phyloP scores from a whole-genome alignment of 352 stramenopile species.

The Phytophthora ohioensis region DNA sequence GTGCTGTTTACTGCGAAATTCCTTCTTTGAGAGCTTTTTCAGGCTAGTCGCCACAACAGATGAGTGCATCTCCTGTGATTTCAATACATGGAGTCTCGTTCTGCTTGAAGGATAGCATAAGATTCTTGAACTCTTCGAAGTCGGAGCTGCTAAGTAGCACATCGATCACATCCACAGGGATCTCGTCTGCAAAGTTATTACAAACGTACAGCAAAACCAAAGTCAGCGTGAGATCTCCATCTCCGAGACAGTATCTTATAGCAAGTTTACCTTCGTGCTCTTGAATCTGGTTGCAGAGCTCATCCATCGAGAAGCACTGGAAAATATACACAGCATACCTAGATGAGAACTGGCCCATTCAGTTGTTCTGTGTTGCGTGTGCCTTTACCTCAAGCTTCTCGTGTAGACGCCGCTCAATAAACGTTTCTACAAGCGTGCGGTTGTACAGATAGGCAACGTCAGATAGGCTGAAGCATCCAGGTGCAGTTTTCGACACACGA shows the following conservation, averaged over 20 bases:
- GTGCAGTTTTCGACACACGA: background rate
- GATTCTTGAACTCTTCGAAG: conserved; percentile 90
- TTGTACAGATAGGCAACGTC: conserved; percentile 16
- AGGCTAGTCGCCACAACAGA: conserved; percentile 46
- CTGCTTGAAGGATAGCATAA: conserved; percentile 90
- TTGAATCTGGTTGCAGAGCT: conserved; percentile 83
- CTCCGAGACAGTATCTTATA: background rate
- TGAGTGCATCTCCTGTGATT: conserved; percentile 73
- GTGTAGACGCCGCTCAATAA: conserved; percentile 67
- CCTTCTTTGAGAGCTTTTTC: no score
- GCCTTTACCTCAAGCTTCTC: conserved; percentile 71
- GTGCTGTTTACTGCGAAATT: background rate
- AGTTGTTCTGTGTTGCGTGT: background rate
- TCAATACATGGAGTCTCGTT: conserved; percentile 83
- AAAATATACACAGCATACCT: background rate
- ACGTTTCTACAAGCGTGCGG: conserved; percentile 53
- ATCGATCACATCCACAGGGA: conserved; percentile 81
- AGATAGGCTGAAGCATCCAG: background rate
- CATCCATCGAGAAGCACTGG: conserved; percentile 86
- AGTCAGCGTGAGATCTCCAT: conserved; percentile 1
- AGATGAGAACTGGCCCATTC: no score
- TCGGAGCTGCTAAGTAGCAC: conserved; percentile 83
- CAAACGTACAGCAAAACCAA: conserved; percentile 8
- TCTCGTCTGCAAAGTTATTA: conserved; percentile 56
- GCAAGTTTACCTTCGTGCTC: conserved; percentile 67